Base-by-base conservation (phyloP, 2,329 filamentous ascomycete species). In the Pseudogymnoascus sp. region DNA sequence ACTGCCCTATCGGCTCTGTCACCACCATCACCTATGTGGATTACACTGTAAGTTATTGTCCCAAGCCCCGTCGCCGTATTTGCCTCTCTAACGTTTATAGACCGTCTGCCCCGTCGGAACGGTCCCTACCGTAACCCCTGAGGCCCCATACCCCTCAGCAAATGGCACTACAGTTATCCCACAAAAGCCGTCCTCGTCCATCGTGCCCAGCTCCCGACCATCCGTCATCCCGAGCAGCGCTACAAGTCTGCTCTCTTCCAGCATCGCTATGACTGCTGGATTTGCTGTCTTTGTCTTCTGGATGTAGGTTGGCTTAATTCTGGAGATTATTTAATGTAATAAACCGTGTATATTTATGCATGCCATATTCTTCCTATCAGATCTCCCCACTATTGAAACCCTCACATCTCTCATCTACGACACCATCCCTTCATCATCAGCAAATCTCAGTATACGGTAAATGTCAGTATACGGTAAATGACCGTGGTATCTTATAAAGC, bases 1-100 rank as follows among this genome's bases (percentile, higher is more conserved):
- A 76, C 71, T 78, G 76, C 68, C 75, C 76, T 8, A 69, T 64
- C 1, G 69, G 69, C 30, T 69, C 73, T 23, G 71, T 76, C 36
- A 74, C 72, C 16, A 78, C 76, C 6, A 12, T 55, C 49, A 55
- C 49, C 11, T 55, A 55, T 5, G 49, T 4, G 49, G 49, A 55
- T 9, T 55, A 55, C 49, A 55, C 49, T 3, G 49, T 55, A 33
- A 33, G 49, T 33, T 33, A 14, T 9, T 22, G 1, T 12, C 14
- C 23, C 14, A 11, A 14, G 3, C 7, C 7, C 7, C 23, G 3
- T 55, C 7, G 4, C 11, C 16, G 4, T 14, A 9, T 4, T 35
- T 33, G 12, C 11, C 9, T 49, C 1, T 33, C 49, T 55, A 55
- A 55, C 25, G 22, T 19, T 1, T 33, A 33, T 9, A 55, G 49